Percentiles rank a stretch among this genome's conserved stretches.
Evolutionary conservation across 257 asterid species (phyloP).

Genomic region (Nicotiana otophora): DNA sequence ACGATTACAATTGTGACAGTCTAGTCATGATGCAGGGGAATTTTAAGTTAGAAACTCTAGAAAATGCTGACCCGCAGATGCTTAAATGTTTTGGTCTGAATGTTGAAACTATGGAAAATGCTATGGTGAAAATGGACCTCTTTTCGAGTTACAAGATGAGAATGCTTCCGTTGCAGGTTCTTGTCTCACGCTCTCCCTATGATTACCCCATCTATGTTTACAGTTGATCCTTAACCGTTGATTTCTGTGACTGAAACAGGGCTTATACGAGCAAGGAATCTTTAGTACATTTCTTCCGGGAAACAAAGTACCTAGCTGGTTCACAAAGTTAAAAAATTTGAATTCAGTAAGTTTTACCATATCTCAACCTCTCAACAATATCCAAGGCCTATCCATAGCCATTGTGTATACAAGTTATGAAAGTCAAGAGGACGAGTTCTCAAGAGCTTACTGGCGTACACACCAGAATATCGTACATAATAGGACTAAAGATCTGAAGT

Average conservation of each 20-base stretch:
- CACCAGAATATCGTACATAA: background rate
- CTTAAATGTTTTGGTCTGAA: background rate
- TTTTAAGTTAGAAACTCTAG: background rate
- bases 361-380: conserved; percentile 1
- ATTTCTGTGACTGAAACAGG: background rate
- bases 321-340: background rate
- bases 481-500: conserved; percentile 4
- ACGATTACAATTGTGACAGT: background rate
- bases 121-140: background rate
- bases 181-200: background rate
- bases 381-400: conserved; percentile 7
- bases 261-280: background rate
- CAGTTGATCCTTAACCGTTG: background rate
- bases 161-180: conserved; percentile 9
- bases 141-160: background rate
- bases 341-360: background rate
- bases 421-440: too few relatives aligned
- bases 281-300: conserved; percentile 12
- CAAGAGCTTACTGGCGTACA: background rate
- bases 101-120: background rate
- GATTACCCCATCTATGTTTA: background rate
- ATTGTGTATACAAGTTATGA: background rate
- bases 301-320: conserved; percentile 5
- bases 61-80: background rate
- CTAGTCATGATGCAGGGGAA: background rate